phyloP scores from a whole-genome alignment of 2,329 filamentous ascomycete species.

The Chaetomium globosum region DNA sequence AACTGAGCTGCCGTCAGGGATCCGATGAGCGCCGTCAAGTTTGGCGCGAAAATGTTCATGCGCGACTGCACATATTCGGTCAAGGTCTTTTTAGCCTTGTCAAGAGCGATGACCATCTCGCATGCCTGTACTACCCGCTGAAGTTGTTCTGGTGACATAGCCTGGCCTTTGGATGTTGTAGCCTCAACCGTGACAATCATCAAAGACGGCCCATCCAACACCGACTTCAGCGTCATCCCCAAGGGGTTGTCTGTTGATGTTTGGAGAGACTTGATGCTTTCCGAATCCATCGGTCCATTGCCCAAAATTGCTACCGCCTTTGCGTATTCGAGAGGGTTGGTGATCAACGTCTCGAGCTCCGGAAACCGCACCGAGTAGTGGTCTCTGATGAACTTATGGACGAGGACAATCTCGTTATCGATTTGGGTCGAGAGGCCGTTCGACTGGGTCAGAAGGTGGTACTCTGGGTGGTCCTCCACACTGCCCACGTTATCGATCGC shows the following conservation, averaged over 20 bases:
- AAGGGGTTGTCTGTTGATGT: slow-evolving; percentile 77
- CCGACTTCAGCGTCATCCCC: slow-evolving; percentile 71
- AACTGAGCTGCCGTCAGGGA: slow-evolving; percentile 92
- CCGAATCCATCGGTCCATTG: slow-evolving; percentile 82
- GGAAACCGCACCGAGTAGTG: slow-evolving; percentile 94
- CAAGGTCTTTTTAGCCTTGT: slow-evolving; percentile 81
- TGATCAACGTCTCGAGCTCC: slow-evolving; percentile 85
- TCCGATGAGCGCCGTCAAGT: slow-evolving; percentile 85
- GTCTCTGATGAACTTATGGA: slow-evolving; percentile 95
- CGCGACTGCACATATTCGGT: slow-evolving; percentile 95
- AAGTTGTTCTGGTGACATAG: slow-evolving; percentile 75
- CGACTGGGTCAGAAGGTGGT: slow-evolving; percentile 82
- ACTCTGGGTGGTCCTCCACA: slow-evolving; percentile 90
- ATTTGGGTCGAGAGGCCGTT: slow-evolving; percentile 90
- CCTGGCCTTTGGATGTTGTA: slow-evolving; percentile 80
- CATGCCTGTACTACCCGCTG: slow-evolving; percentile 75
- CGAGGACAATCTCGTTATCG: slow-evolving; percentile 85
- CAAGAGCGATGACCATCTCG: slow-evolving; percentile 83
- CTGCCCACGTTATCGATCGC: slow-evolving; percentile 70
- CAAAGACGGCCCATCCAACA: slow-evolving; percentile 84
- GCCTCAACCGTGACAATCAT: slow-evolving; percentile 97
- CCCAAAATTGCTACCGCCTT: slow-evolving; percentile 92
- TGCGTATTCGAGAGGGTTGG: slow-evolving; percentile 90
- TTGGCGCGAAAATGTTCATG: slow-evolving; percentile 95
- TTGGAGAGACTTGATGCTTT: slow-evolving; percentile 78